phyloP scores from a whole-genome alignment of 2,329 filamentous ascomycete species.

The Apiospora pterosperma region DNA sequence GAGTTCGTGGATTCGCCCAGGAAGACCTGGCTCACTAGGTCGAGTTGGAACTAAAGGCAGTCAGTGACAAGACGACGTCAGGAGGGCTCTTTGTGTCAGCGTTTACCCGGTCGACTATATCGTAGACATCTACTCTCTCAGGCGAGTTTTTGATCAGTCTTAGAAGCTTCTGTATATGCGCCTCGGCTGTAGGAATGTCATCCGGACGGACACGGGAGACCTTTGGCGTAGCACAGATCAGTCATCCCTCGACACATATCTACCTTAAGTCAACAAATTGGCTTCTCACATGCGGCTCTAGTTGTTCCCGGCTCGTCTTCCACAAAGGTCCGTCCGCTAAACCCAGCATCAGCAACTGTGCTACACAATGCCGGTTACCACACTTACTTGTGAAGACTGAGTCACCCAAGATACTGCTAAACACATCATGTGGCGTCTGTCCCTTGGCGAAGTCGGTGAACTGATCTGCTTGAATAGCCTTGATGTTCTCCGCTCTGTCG shows the following conservation, averaged over 20 bases:
- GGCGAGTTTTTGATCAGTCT: background rate
- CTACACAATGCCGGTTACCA: background rate
- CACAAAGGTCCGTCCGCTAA: conserved; percentile 2
- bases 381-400: conserved; percentile 2
- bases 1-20: background rate
- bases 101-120: background rate
- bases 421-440: conserved; percentile 1
- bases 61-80: background rate
- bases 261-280: background rate
- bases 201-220: conserved; percentile 4
- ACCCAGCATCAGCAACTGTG: background rate
- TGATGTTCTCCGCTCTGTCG: conserved; percentile 3
- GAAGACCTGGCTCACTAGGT: conserved; percentile 2
- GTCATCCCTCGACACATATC: background rate
- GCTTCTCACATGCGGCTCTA: conserved; percentile 3
- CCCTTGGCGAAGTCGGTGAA: conserved; percentile 5
- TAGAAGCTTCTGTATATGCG: background rate
- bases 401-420: conserved; percentile 3
- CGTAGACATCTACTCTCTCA: background rate
- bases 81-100: background rate
- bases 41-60: background rate
- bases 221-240: background rate
- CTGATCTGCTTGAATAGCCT: conserved; percentile 2
- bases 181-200: background rate
- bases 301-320: background rate